Base-by-base conservation (phyloP, 495 filamentous ascomycete species). In the Daldinia childiae region DNA sequence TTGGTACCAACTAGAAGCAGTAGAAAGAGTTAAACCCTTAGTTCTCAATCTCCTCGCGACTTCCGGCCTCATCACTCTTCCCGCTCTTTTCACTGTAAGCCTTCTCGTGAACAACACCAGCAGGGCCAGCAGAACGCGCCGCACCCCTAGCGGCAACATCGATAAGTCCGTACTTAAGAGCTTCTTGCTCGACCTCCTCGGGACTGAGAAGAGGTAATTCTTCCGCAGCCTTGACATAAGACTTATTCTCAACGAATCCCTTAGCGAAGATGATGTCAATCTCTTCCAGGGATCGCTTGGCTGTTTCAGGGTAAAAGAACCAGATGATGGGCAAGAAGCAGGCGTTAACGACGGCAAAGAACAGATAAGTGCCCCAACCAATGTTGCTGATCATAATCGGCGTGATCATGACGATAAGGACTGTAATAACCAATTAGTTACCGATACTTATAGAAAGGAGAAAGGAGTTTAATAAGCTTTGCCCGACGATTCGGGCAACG, bases 261-360 rank as follows among this genome's bases (percentile, higher is more conserved):
- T 95, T 94, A 71, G 90, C 77, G 45, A 78, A 78, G 73, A 78
- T 75, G 57, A 93, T 83, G 76, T 94, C 92, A 61, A 93, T 93
- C 74, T 93, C 91, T 74, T 94, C 92, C 19, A 94, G 84, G 43
- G 86, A 89, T 58, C 91, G 88, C 39, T 83, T 79, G 3, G 87
- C 86, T 1, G 90, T 93, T 81, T 93, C 91, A 6, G 91, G 91
- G 77, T 92, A 93, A 81, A 90, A 91, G 80, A 93, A 88, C 79
- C 86, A 92, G 79, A 94, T 90, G 66, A 90, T 75, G 1, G 92
- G 91, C 17, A 94, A 77, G 83, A 93, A 92, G 69, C 79, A 79
- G 55, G 85, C 88, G 79, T 94, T 94, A 70, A 91, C 80, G 38
- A 81, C 78, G 6, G 90, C 91, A 76, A 93, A 94, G 86, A 94